Percentiles rank a stretch among this genome's conserved stretches.
These are phyloP conservation scores for Bullera alba DNA, from an alignment of 768 basidiomycete genomes.

Conservation along the genomic window DNA sequence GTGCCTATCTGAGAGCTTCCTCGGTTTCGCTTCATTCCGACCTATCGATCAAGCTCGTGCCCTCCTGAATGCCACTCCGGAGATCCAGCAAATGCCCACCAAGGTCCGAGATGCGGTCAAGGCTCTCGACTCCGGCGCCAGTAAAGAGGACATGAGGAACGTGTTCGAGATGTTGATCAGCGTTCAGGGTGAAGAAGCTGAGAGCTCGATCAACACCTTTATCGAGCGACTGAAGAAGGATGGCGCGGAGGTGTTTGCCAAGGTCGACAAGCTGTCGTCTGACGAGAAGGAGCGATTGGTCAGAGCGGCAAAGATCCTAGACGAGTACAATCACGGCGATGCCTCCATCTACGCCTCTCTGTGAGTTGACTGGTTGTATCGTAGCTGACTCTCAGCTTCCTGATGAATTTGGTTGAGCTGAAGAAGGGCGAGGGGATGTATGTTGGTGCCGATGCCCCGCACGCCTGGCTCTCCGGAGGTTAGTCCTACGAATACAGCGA, in stretches of 20 bases:
- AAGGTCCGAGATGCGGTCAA: conserved; percentile 48
- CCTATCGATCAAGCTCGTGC: conserved; percentile 63
- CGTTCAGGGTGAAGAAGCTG: conserved; percentile 14
- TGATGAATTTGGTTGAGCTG: conserved; percentile 77
- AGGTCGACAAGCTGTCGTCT: conserved; percentile 4
- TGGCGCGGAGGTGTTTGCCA: conserved; percentile 13
- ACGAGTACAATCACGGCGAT: conserved; percentile 32
- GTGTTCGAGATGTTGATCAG: conserved; percentile 49
- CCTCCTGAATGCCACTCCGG: conserved; percentile 61
- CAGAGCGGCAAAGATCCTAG: conserved; percentile 20
- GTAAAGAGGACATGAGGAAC: conserved; percentile 47
- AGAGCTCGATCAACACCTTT: conserved; percentile 45
- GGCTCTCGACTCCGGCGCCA: conserved; percentile 50
- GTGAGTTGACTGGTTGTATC: conserved; percentile 8
- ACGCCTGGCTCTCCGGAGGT: conserved; percentile 91
- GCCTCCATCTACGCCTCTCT: conserved; percentile 19
- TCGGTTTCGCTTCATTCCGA: conserved; percentile 82
- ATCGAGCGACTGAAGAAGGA: conserved; percentile 55
- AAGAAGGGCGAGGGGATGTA: conserved; percentile 84
- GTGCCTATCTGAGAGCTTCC: conserved; percentile 72
- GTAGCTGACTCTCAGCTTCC: conserved; percentile 72
- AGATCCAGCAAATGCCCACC: conserved; percentile 65
- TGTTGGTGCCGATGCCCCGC: conserved; percentile 88
- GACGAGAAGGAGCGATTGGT: conserved; percentile 24
- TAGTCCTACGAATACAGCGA: conserved; percentile 19